Evolutionary conservation across 2,329 filamentous ascomycete genomes (phyloP).

Genomic region (Ascochyta fabae): DNA sequence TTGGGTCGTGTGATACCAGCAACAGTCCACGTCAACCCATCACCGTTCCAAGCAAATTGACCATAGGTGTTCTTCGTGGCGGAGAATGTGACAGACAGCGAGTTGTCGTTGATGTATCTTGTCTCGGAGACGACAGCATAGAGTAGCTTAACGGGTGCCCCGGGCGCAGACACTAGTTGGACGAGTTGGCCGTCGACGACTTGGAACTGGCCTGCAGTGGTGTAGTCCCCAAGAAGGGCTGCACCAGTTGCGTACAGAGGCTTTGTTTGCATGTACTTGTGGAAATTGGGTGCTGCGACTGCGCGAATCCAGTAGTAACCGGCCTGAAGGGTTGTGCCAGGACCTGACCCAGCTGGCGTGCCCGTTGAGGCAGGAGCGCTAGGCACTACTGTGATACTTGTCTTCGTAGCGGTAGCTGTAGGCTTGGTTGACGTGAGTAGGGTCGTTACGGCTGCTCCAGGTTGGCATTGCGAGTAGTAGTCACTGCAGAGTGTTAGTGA

Average conservation of each 20-base stretch:
- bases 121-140: constrained; percentile 41
- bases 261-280: constrained; percentile 50
- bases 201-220: constrained; percentile 65
- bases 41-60: constrained; percentile 64
- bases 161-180: constrained; percentile 58
- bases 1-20: constrained; percentile 61
- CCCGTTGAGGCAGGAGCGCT: constrained; percentile 31
- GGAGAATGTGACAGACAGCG: constrained; percentile 60
- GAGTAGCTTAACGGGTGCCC: constrained; percentile 53
- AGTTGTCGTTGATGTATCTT: constrained; percentile 41
- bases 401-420: constrained; percentile 8
- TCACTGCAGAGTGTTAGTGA: constrained; percentile 26
- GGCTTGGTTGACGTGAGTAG: constrained; percentile 21
- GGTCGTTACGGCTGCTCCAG: constrained; percentile 34
- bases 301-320: constrained; percentile 66
- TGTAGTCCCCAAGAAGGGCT: constrained; percentile 60
- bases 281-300: constrained; percentile 63
- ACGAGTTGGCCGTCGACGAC: constrained; percentile 63
- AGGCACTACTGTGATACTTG: constrained; percentile 18
- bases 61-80: constrained; percentile 61
- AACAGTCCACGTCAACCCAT: constrained; percentile 62
- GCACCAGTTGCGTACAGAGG: constrained; percentile 51
- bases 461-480: constrained; percentile 52
- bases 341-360: constrained; percentile 41
- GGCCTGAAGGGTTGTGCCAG: constrained; percentile 56